These are phyloP conservation scores for Fusarium sulawesiense DNA, from an alignment of 2,329 filamentous ascomycete genomes.

Conservation along the genomic window DNA sequence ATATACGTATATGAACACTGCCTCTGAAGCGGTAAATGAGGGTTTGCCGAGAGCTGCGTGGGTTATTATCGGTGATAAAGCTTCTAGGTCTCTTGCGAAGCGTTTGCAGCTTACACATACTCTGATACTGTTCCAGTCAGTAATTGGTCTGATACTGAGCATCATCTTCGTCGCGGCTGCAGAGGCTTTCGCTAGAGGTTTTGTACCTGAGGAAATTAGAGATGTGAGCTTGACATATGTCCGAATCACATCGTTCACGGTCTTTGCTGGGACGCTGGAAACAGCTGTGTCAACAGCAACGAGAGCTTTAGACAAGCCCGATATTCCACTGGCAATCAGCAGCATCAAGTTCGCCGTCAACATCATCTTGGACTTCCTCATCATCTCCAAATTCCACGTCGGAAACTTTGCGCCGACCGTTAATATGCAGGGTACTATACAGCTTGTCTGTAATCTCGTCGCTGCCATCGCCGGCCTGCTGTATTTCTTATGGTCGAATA, in stretches of 20 bases:
- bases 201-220: conserved; percentile 71
- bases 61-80: conserved; percentile 74
- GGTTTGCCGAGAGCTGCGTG: conserved; percentile 76
- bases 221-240: conserved; percentile 71
- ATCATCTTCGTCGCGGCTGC: conserved; percentile 68
- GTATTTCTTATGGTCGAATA: conserved; percentile 67
- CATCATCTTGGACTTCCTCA: conserved; percentile 72
- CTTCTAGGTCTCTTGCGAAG: conserved; percentile 61
- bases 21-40: conserved; percentile 78
- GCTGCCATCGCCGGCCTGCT: conserved; percentile 66
- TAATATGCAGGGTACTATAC: conserved; percentile 72
- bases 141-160: conserved; percentile 69
- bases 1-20: conserved; percentile 76
- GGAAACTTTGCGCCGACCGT: conserved; percentile 64
- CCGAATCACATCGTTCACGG: conserved; percentile 71
- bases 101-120: conserved; percentile 72
- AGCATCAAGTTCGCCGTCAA: conserved; percentile 72
- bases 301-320: conserved; percentile 74
- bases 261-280: conserved; percentile 71
- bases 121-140: conserved; percentile 68
- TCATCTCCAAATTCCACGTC: conserved; percentile 75
- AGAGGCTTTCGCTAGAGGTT: conserved; percentile 65
- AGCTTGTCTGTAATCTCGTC: conserved; percentile 69
- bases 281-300: conserved; percentile 71
- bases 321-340: conserved; percentile 75